Evolutionary conservation across 495 filamentous ascomycete species (phyloP).

Genomic region (Daldinia bambusicola): DNA sequence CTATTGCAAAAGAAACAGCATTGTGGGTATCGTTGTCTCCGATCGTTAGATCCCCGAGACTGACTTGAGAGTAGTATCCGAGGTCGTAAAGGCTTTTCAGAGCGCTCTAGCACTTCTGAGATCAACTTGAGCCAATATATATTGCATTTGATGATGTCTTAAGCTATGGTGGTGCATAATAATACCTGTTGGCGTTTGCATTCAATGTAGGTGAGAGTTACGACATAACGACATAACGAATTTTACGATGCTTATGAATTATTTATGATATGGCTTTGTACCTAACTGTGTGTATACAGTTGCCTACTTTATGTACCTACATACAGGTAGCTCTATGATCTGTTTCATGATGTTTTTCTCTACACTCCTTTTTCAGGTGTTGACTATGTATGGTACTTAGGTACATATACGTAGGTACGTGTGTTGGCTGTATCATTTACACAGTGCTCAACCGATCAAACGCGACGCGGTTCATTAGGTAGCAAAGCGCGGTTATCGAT

Average conservation of each 20-base stretch:
- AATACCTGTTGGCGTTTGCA: conserved; percentile 28
- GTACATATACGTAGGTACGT: not conserved
- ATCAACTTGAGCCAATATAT: conserved; percentile 23
- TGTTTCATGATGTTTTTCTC: not conserved
- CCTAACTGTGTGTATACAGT: conserved; percentile 1
- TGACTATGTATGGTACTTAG: not conserved
- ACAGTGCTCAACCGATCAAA: not conserved
- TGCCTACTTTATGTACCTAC: not conserved
- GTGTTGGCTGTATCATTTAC: too few relatives aligned
- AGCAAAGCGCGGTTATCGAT: conserved; percentile 15
- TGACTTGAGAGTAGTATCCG: conserved; percentile 62
- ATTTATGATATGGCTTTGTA: conserved; percentile 21
- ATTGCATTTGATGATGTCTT: not conserved
- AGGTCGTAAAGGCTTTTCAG: conserved; percentile 84
- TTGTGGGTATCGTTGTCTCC: conserved; percentile 61
- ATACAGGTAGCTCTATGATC: not conserved
- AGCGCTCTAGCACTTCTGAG: conserved; percentile 76
- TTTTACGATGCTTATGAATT: conserved; percentile 38
- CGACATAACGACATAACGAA: conserved; percentile 40
- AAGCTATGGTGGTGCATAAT: conserved; percentile 17
- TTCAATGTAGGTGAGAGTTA: conserved; percentile 23
- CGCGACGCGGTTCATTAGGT: conserved; percentile 1
- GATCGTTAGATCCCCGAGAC: not conserved
- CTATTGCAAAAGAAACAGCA: conserved; percentile 78
- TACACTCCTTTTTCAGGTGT: not conserved